Conservation (phyloP, 768 basidiomycete species). For the Boletus rufocinnamomeus region DNA sequence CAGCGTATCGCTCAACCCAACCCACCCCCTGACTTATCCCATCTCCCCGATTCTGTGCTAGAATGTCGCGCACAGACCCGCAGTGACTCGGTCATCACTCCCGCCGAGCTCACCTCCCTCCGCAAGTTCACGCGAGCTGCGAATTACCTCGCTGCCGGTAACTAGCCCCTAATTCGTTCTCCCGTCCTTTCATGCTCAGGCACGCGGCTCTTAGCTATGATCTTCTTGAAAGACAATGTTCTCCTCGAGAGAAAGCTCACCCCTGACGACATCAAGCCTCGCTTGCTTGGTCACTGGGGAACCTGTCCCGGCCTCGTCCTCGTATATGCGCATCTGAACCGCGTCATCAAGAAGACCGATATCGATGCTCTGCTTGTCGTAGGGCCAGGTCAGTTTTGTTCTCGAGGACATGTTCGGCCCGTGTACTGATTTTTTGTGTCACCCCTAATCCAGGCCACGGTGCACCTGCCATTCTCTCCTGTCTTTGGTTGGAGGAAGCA, state of each 20-base stretch:
- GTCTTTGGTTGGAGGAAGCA: constrained; percentile 84
- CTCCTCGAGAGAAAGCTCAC: constrained; percentile 61
- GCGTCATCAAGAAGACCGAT: constrained; percentile 58
- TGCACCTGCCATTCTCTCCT: constrained; percentile 84
- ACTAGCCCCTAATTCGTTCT: constrained; percentile 12
- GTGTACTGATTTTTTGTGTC: background rate
- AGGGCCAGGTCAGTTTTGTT: constrained; percentile 57
- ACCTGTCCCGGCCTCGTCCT: constrained; percentile 79
- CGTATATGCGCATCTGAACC: constrained; percentile 70
- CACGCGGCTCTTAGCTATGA: constrained; percentile 58
- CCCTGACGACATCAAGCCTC: constrained; percentile 74
- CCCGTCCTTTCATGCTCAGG: constrained; percentile 1
- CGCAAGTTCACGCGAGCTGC: constrained; percentile 60
- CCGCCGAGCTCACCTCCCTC: constrained; percentile 53
- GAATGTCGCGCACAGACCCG: constrained; percentile 51
- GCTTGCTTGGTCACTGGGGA: constrained; percentile 84
- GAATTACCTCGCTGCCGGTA: constrained; percentile 70
- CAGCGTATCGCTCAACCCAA: constrained; percentile 60
- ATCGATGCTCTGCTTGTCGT: constrained; percentile 75
- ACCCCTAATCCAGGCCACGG: constrained; percentile 57
- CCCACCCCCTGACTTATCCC: constrained; percentile 69
- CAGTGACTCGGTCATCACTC: constrained; percentile 46
- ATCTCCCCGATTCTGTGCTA: constrained; percentile 58
- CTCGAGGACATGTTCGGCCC: background rate
- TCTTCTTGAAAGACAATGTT: constrained; percentile 76